Evolutionary conservation across 2,329 filamentous ascomycete genomes (phyloP), one percentile per base, ranked within the genome.

Genomic region (Xylaria sp.): DNA sequence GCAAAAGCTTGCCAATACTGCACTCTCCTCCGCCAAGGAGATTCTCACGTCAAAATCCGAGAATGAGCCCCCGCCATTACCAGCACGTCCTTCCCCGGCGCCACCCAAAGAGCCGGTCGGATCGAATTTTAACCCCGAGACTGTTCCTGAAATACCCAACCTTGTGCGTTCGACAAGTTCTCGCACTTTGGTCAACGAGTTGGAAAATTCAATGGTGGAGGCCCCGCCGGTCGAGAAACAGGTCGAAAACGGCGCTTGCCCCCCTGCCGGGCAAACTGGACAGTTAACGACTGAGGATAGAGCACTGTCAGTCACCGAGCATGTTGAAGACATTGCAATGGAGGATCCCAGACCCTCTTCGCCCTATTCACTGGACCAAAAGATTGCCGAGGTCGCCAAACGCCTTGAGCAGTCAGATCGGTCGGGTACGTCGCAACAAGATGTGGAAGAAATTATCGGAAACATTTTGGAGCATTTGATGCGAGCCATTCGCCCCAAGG

Each of bases 371-470:
- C 67, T 83, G 10, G 78, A 82, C 19, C 71, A 79, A 53, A 77
- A 77, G 56, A 77, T 82, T 8, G 60, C 65, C 7, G 61, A 68
- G 13, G 67, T 73, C 0, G 68, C 73, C 72, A 51, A 76, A 69
- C 58, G 79, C 74, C 4, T 75, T 78, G 30, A 79, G 78, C 67
- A 76, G 75, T 67, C 77, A 76, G 69, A 76, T 64, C 77, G 68
- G 37, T 79, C 78, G 8, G 81, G 81, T 2, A 83, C 81, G 0
- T 79, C 91, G 39, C 94, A 99, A 70, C 92, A 99, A 75, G 94
- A 99, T 74, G 93, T 97, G 3, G 92, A 92, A 10, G 94, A 99
- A 74, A 93, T 97, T 51, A 92, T 97, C 77, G 91, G 91, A 60
- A 94, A 93, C 68, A 90, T 96, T 30, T 84, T 97, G 60, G 92